These are phyloP conservation scores for Taiwanofungus camphoratus DNA, from an alignment of 1,284 basidiomycete species.

Conservation along the genomic window DNA sequence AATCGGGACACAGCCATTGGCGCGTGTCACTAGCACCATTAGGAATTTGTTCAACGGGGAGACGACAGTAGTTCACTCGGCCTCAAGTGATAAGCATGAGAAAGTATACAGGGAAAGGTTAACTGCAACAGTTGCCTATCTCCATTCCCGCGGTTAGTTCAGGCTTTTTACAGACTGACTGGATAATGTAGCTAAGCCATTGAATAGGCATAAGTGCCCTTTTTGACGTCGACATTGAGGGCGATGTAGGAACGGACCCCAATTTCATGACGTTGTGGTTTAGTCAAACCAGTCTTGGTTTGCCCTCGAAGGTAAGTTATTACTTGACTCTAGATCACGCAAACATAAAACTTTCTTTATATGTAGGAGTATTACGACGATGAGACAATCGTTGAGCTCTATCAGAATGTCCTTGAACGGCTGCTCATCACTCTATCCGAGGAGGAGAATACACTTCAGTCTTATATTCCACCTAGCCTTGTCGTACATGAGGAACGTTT, in stretches of 20 bases:
- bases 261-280: conserved; percentile 85
- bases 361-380: conserved; percentile 94
- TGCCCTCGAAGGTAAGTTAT: conserved; percentile 74
- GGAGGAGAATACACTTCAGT: conserved; percentile 33
- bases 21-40: conserved; percentile 52
- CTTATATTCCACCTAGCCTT: conserved; percentile 15
- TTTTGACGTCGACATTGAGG: conserved; percentile 78
- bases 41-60: conserved; percentile 52
- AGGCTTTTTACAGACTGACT: too few relatives aligned
- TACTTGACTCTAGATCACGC: neutral
- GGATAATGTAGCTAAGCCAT: neutral
- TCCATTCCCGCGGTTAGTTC: conserved; percentile 75
- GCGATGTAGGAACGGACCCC: conserved; percentile 87
- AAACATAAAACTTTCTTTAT: conserved; percentile 1
- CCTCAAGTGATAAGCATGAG: conserved; percentile 16
- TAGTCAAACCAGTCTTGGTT: conserved; percentile 76
- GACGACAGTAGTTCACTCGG: conserved; percentile 32
- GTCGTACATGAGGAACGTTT: conserved; percentile 55
- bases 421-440: conserved; percentile 62
- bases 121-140: conserved; percentile 79
- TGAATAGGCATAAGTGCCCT: conserved; percentile 67
- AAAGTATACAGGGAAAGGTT: conserved; percentile 40
- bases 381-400: conserved; percentile 61
- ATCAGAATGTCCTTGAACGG: conserved; percentile 64
- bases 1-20: conserved; percentile 57